Conservation (phyloP, 768 basidiomycete genomes). For the Mycena floridula region DNA sequence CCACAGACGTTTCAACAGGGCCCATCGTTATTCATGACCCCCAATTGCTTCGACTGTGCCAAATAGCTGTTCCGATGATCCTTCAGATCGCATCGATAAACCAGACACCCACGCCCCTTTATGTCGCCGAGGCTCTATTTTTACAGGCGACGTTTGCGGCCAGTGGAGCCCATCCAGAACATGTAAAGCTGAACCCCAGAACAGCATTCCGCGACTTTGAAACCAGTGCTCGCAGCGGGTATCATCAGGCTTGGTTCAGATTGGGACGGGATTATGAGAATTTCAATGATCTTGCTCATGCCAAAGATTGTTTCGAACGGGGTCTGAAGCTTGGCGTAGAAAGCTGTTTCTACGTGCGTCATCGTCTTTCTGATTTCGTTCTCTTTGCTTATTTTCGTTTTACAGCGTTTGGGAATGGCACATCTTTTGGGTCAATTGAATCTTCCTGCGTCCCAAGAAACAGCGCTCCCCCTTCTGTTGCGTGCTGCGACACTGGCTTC, state of each 20-base stretch:
- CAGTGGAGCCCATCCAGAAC: conserved; percentile 64
- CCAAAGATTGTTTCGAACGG: conserved; percentile 82
- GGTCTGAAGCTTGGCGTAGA: too few species aligned
- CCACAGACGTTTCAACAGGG: conserved; percentile 22
- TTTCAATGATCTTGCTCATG: conserved; percentile 67
- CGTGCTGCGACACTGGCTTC: conserved; percentile 73
- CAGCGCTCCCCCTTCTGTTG: conserved; percentile 67
- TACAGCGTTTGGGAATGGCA: conserved; percentile 93
- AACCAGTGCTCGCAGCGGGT: conserved; percentile 71
- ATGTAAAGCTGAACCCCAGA: conserved; percentile 61
- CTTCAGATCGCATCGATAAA: conserved; percentile 25
- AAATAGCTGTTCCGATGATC: conserved; percentile 60
- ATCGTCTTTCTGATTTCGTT: too few species aligned
- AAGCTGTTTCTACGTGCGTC: conserved; percentile 72
- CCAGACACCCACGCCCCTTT: conserved; percentile 23
- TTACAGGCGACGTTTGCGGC: conserved; percentile 70
- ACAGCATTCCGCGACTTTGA: conserved; percentile 90
- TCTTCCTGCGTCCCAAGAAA: conserved; percentile 42
- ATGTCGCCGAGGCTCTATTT: conserved; percentile 68
- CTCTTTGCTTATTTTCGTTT: background rate
- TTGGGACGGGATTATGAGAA: conserved; percentile 90
- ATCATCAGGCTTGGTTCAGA: conserved; percentile 82
- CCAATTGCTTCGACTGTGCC: conserved; percentile 50
- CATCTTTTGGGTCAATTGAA: conserved; percentile 84
- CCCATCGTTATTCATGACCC: conserved; percentile 54